Conservation (phyloP, 23 red algal species). For the Gracilaria gracilis region DNA sequence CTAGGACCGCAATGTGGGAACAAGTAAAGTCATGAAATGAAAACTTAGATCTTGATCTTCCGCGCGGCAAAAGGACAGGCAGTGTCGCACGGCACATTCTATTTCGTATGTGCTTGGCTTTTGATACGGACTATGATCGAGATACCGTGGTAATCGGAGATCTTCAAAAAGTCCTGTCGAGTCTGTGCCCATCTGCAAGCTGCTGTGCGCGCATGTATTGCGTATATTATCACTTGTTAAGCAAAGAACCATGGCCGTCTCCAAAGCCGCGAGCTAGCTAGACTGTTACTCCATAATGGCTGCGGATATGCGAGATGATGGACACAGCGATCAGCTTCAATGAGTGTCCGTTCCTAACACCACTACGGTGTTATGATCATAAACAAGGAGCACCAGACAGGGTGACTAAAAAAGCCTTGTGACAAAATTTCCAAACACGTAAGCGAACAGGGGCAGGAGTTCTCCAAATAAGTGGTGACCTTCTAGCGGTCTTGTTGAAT, state of each 20-base stretch:
- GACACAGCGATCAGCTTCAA: too few relatives aligned
- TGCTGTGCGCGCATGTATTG: neutral
- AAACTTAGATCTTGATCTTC: conserved; percentile 6
- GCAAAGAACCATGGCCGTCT: conserved; percentile 4
- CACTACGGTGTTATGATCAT: too few relatives aligned
- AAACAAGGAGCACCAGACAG: too few relatives aligned
- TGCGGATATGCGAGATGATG: neutral
- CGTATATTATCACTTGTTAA: neutral
- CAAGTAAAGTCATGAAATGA: neutral
- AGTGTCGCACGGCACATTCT: neutral
- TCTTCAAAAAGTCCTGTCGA: neutral
- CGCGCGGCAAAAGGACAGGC: neutral
- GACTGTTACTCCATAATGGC: neutral
- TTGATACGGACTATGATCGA: neutral
- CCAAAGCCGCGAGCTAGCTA: neutral
- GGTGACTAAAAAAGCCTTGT: neutral
- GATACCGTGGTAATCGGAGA: neutral
- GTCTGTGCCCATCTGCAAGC: neutral
- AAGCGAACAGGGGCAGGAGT: neutral
- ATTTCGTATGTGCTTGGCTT: neutral
- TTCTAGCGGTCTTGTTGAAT: neutral
- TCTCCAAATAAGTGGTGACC: neutral
- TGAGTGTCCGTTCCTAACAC: too few relatives aligned
- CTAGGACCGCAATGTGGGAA: neutral
- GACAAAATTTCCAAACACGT: neutral